These are phyloP conservation scores for Kluyveromyces nonfermentans DNA, from an alignment of 805 yeast species.

Conservation along the genomic window DNA sequence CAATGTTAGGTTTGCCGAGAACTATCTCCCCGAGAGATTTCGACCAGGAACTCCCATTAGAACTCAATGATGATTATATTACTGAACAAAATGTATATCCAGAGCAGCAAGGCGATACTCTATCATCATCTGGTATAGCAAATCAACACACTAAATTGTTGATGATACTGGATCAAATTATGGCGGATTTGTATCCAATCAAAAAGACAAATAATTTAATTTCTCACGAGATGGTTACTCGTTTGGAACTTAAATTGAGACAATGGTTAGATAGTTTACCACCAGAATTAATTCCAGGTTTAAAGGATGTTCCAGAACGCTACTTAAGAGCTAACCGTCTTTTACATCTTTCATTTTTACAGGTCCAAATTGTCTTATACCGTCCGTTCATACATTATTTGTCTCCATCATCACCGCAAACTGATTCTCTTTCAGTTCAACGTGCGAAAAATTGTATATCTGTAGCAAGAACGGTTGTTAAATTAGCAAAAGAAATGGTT, in stretches of 20 bases:
- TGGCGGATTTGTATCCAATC: constrained; percentile 61
- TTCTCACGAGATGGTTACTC: constrained; percentile 43
- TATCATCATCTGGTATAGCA: constrained; percentile 46
- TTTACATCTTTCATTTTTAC: constrained; percentile 63
- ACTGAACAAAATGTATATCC: constrained; percentile 42
- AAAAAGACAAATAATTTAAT: constrained; percentile 26
- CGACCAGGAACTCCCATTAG: constrained; percentile 78
- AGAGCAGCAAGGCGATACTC: constrained; percentile 17
- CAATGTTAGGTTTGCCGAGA: constrained; percentile 81
- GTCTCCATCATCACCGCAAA: constrained; percentile 31
- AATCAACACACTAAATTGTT: constrained; percentile 75
- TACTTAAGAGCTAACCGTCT: constrained; percentile 69
- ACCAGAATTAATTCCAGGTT: constrained; percentile 52
- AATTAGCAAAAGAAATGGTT: constrained; percentile 72
- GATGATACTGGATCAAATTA: constrained; percentile 60
- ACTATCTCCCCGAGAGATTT: constrained; percentile 68
- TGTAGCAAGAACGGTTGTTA: constrained; percentile 72
- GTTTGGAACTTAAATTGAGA: constrained; percentile 61
- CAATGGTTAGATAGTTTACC: constrained; percentile 71
- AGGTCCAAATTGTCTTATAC: constrained; percentile 76
- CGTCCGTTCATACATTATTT: constrained; percentile 76
- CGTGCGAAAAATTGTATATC: constrained; percentile 79
- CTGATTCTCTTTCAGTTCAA: constrained; percentile 40
- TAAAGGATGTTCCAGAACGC: constrained; percentile 26
- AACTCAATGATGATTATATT: constrained; percentile 78